Evolutionary conservation across 371 early-diverging fungal species (phyloP), one percentile per base, ranked within the genome.

Genomic region (Lichtheimia corymbifera): DNA sequence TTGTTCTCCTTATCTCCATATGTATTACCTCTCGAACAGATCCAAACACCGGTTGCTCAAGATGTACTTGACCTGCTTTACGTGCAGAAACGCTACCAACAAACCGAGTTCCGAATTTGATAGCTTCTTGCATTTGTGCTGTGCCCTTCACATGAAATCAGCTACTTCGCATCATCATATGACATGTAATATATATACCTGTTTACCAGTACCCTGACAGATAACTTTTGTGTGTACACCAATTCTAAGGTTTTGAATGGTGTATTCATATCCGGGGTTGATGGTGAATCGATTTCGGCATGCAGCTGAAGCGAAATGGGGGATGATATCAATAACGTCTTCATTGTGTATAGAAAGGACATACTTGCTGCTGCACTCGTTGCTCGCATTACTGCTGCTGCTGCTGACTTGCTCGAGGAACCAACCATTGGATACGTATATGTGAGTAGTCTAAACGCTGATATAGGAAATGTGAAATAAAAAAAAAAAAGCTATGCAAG

Each of bases 151-250:
- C n/a, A 40, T 35, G 28, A 9, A 57, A 44, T 24, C 40, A 62
- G 50, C 53, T 20, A 30, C 17, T 22, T 20, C 47, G n/a, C n/a
- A n/a, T n/a, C n/a, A 20, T 20, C 20, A 4, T 15, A 18, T 35
- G 4, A 24, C 49, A 13, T 49, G n/a, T 15, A 15, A 20, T n/a
- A 2, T 40, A 44, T 17, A 15, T 83, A 96, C 98, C 89, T 97
- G 97, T 83, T 98, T 98, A 64, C 99, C 99, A 28, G 99, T 99
- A 61, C 99, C 98, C 79, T 99, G 99, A 79, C 94, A 95, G 71
- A 99, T 93, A 60, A 98, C 97, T 68, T 88, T 90, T 58, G 99
- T 97, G 80, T 96, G 75, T 83, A 92, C 91, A 83, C 86, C 89
- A 76, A 99, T 91, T 71, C 82, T 63, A 87, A 99, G 84, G 88